Evolutionary conservation across 2,329 filamentous ascomycete genomes (phyloP), one percentile per base, ranked within the genome.

Genomic region (Pseudonectria foliicola): DNA sequence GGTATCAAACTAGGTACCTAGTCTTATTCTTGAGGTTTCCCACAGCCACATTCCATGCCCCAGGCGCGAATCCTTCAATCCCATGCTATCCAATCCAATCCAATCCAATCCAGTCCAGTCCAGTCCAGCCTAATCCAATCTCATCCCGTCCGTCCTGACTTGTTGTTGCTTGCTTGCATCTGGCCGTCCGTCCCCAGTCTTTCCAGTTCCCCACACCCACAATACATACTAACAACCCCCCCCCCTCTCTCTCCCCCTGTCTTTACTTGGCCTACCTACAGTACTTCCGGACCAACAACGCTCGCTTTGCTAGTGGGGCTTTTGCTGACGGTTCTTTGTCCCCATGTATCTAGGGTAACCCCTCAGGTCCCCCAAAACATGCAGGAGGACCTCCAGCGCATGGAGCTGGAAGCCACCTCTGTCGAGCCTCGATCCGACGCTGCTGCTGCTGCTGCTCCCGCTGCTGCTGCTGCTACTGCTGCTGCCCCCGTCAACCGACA

Each of bases 341-440:
- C 44, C 29, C 34, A 46, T 52, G 51, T 56, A 45, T 57, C 48
- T 62, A 94, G 87, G 68, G 79, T 93, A 55, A 95, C 90, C 80
- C 85, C 87, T 59, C 88, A 95, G 71, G 88, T 95, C 48, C 87
- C 90, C 49, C 85, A 90, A 64, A 90, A 95, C 64, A 95, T 98
- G 77, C 88, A 95, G 67, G 82, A 94, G 55, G 90, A 85, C 63
- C 76, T 98, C 47, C 85, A 90, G 54, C 82, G 89, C 61, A 78
- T 98, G 67, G 89, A 95, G 70, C 73, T 88, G 41, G 81, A 88
- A 68, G 82, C 83, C 42, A 73, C 68, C 63, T 63, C 63, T 54
- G 63, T 51, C 42, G 54, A 56, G 37, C 52, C 52, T 52, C 55
- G 57, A 58, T 49, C 49, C 42, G 45, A 52, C 49, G 46, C 52